phyloP scores from a whole-genome alignment of 768 basidiomycete species.

The Rubroboletus satanas region DNA sequence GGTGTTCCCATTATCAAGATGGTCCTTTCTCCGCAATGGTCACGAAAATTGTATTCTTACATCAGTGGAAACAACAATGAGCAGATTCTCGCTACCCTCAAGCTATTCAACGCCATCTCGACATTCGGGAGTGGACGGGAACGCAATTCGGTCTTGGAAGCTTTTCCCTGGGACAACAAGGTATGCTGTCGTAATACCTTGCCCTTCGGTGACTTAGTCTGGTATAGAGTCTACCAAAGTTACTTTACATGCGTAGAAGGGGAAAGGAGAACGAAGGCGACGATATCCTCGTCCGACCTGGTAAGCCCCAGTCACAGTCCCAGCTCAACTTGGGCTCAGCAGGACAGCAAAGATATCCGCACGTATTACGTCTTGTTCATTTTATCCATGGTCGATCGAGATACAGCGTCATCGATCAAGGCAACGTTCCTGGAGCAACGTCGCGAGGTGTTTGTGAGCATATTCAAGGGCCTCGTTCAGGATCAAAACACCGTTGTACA shows the following conservation, averaged over 20 bases:
- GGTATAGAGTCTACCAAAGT: constrained; percentile 56
- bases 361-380: constrained; percentile 71
- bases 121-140: constrained; percentile 64
- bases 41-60: constrained; percentile 57
- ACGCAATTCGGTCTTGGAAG: constrained; percentile 56
- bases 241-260: constrained; percentile 69
- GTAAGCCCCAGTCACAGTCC: constrained; percentile 31
- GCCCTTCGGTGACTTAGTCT: background rate
- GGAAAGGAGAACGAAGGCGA: constrained; percentile 37
- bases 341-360: constrained; percentile 59
- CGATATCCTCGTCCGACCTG: constrained; percentile 52
- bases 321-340: background rate
- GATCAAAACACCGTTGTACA: constrained; percentile 61
- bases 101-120: constrained; percentile 59
- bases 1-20: constrained; percentile 62
- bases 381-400: constrained; percentile 61
- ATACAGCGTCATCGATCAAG: constrained; percentile 51
- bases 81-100: constrained; percentile 60
- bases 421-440: constrained; percentile 67
- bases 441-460: constrained; percentile 54
- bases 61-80: constrained; percentile 62
- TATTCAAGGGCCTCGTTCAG: constrained; percentile 70
- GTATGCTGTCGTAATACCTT: constrained; percentile 31
- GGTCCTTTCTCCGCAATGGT: constrained; percentile 53
- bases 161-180: constrained; percentile 78